phyloP scores from a whole-genome alignment of 345 rosid genomes.

The Citrus maxima region DNA sequence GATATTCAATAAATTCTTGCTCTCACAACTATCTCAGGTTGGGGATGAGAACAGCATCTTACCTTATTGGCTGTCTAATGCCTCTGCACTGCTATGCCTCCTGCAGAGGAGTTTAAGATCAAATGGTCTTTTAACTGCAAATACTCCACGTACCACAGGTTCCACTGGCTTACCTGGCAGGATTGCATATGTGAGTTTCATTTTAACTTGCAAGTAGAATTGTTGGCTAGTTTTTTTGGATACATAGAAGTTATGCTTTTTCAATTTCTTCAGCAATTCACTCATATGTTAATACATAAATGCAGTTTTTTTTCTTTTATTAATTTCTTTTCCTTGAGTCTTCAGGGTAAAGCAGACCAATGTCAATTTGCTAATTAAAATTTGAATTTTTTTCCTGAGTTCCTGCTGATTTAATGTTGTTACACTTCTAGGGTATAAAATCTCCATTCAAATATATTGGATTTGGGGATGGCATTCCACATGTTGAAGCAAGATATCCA shows the following conservation, averaged over 20 bases:
- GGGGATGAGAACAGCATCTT: conserved; percentile 63
- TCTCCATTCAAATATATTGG: conserved; percentile 77
- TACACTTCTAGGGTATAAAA: conserved; percentile 58
- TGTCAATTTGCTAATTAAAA: neutral
- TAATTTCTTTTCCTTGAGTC: neutral
- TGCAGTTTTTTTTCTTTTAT: neutral
- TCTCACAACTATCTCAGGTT: conserved; percentile 47
- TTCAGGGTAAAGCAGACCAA: neutral
- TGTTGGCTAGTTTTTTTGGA: neutral
- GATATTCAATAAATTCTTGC: neutral
- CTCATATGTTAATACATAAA: neutral
- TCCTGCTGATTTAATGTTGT: conserved; percentile 20
- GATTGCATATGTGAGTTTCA: conserved; percentile 57
- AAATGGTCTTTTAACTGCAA: conserved; percentile 63
- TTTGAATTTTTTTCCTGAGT: conserved; percentile 1
- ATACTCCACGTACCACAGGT: conserved; percentile 51
- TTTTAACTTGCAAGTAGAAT: conserved; percentile 1
- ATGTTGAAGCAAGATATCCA: conserved; percentile 94
- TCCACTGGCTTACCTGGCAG: conserved; percentile 63
- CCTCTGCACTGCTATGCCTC: conserved; percentile 95
- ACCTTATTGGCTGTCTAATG: conserved; percentile 93
- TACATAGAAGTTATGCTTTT: neutral
- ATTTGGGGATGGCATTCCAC: conserved; percentile 70
- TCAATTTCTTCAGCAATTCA: neutral
- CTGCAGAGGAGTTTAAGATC: conserved; percentile 84